Evolutionary conservation across 176 grass and related monocot species (phyloP).

Genomic region (Ensete glaucum): DNA sequence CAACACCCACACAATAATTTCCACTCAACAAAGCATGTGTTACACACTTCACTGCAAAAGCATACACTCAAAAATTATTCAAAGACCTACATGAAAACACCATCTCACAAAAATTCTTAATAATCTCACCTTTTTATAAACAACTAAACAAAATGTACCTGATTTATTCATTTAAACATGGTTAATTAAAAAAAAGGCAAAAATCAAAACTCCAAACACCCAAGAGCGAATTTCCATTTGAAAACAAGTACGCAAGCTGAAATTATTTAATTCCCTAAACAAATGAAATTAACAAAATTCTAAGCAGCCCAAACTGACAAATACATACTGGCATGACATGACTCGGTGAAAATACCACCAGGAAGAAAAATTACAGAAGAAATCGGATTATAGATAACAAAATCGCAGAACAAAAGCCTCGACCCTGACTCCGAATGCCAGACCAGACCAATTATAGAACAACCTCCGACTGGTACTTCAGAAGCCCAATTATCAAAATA

Average conservation of each 20-base stretch:
- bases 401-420: neutral
- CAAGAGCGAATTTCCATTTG: neutral
- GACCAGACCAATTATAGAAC: neutral
- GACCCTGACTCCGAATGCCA: neutral
- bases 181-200: neutral
- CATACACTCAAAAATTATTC: too few species aligned
- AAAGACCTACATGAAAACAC: too few species aligned
- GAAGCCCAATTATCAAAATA: neutral
- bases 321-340: neutral
- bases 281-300: conserved; percentile 2
- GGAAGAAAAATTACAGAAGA: neutral
- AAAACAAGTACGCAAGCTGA: neutral
- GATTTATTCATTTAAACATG: neutral
- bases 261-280: neutral
- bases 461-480: neutral
- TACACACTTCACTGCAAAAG: too few species aligned
- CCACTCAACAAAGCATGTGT: too few species aligned
- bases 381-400: neutral
- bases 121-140: neutral
- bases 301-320: neutral
- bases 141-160: neutral
- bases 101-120: too few species aligned
- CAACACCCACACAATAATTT: too few species aligned
- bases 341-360: neutral
- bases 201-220: neutral